Percentiles rank a stretch among this genome's conserved stretches.
Conservation (phyloP, 179 eudicot species). For the Dionaea muscipula region DNA sequence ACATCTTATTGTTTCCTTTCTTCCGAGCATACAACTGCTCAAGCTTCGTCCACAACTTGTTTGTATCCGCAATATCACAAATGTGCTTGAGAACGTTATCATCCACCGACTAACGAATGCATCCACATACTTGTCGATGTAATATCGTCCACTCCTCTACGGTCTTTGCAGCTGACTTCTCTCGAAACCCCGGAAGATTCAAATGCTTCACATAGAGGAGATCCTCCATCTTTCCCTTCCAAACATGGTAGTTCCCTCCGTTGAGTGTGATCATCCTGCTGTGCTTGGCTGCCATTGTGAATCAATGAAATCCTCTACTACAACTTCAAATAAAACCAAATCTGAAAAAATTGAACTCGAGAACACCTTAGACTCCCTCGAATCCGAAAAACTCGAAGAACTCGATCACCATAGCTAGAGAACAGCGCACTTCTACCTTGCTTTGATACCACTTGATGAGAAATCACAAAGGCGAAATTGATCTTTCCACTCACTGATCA, state of each 20-base stretch:
- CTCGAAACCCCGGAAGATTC: not conserved
- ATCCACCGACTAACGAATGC: not conserved
- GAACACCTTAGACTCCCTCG: no score
- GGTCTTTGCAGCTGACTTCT: not conserved
- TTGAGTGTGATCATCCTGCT: conserved; percentile 9
- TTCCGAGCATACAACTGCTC: conserved; percentile 11
- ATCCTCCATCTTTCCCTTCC: conserved; percentile 13
- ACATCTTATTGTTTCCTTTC: conserved; percentile 14
- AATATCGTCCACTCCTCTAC: not conserved
- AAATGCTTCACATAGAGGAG: conserved; percentile 1
- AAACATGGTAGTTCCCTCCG: conserved; percentile 2
- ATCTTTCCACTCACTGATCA: no score
- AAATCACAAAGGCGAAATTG: no score
- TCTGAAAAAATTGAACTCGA: no score
- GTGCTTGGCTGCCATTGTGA: no score
- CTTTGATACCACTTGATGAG: no score
- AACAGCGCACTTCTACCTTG: no score
- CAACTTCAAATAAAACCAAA: no score
- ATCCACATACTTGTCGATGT: not conserved
- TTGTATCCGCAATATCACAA: not conserved
- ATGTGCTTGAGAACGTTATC: not conserved
- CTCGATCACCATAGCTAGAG: no score
- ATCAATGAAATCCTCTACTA: no score
- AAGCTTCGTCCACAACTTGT: not conserved
- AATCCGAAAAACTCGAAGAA: no score